These are phyloP conservation scores for Pinus albicaulis DNA, from an alignment of 75 land plant species.

Conservation along the genomic window DNA sequence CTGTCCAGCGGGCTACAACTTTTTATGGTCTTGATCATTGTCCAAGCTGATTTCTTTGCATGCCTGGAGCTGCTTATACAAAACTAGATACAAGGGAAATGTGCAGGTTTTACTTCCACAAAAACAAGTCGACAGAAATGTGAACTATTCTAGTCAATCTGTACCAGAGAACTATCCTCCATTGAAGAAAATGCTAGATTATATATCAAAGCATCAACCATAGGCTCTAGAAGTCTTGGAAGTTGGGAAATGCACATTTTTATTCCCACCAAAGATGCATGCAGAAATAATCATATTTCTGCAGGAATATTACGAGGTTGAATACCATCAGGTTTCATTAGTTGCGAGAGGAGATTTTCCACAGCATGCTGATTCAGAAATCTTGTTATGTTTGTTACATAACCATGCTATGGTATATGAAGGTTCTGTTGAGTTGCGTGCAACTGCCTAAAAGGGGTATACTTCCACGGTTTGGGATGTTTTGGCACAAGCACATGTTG, in stretches of 20 bases:
- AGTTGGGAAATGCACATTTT: constrained; percentile 54
- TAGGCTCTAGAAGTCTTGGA: constrained; percentile 34
- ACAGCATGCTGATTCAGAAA: constrained; percentile 24
- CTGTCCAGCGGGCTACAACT: constrained; percentile 82
- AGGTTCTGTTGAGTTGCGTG: constrained; percentile 90
- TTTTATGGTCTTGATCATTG: constrained; percentile 66
- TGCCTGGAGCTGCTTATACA: constrained; percentile 88
- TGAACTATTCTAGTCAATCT: constrained; percentile 9
- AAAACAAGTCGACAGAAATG: constrained; percentile 29
- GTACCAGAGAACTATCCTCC: constrained; percentile 43
- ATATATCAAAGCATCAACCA: constrained; percentile 67
- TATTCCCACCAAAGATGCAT: constrained; percentile 77
- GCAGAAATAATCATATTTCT: constrained; percentile 76
- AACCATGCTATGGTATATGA: constrained; percentile 96
- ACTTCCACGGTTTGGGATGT: too few relatives aligned
- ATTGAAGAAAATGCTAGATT: constrained; percentile 63
- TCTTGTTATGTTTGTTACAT: constrained; percentile 49
- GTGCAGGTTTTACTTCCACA: constrained; percentile 66
- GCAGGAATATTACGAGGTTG: constrained; percentile 65
- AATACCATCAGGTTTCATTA: background rate
- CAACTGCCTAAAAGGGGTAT: constrained; percentile 55
- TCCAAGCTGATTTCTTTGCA: constrained; percentile 90
- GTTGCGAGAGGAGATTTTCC: constrained; percentile 5
- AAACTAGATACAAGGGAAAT: constrained; percentile 96
- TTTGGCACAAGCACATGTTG: too few relatives aligned